Evolutionary conservation across 2,329 filamentous ascomycete species (phyloP), one percentile per base, ranked within the genome.

Genomic region (Monosporascus sp.): DNA sequence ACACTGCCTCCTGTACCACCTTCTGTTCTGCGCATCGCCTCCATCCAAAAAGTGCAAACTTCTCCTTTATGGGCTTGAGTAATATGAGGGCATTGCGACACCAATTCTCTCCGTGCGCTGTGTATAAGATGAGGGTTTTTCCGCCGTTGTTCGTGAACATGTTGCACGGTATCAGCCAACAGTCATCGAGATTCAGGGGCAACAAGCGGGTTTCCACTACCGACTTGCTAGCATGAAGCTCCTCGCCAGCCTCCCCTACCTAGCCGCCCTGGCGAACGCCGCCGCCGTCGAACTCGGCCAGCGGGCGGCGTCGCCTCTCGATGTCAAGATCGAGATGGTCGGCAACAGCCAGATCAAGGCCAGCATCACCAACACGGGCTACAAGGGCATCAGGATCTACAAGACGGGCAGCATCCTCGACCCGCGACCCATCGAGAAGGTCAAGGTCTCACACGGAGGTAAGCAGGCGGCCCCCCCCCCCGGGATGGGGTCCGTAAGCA

Each of bases 361-460:
- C 26, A 64, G 68, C 41, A 68, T 81, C 53, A 78, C 74, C 58
- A 80, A 80, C 68, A 76, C 68, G 37, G 78, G 77, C 35, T 67
- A 68, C 37, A 68, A 64, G 37, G 69, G 68, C 48, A 62, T 80
- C 55, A 77, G 78, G 63, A 60, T 81, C 22, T 65, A 80, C 57
- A 78, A 72, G 65, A 71, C 73, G 43, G 78, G 78, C 31, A 78
- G 75, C 50, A 74, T 81, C 57, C 68, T 81, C 46, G 77, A 78
- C 55, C 66, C 70, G 35, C 63, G 70, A 22, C 70, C 75, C 3
- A 72, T 79, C 26, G 74, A 80, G 67, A 80, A 78, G 68, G 72
- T 76, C 17, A 64, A 72, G 48, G 65, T 80, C 9, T 77, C 69
- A 60, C 68, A 72, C 37, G 70, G 69, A 38, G 66, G 74, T 74